Conservation (phyloP, 78 protist species). For the Dictyostelium capitatum region DNA sequence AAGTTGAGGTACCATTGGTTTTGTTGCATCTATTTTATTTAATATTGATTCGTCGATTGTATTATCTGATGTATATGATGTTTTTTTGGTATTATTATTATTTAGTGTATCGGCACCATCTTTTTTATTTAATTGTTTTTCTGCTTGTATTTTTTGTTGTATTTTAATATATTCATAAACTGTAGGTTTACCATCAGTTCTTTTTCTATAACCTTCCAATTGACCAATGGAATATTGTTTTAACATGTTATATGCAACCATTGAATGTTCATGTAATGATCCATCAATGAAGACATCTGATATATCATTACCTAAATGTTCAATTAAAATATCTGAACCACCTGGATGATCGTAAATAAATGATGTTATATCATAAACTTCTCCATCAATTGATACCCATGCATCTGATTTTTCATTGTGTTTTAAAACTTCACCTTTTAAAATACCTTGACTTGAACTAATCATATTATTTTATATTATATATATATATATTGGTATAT, state of each 20-base stretch:
- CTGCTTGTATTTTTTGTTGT: neutral
- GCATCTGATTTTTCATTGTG: slow-evolving; percentile 58
- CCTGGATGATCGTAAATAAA: slow-evolving; percentile 83
- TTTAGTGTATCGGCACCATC: neutral
- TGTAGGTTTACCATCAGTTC: neutral
- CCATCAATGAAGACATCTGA: slow-evolving; percentile 50
- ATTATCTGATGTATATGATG: slow-evolving; percentile 4
- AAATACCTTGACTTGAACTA: slow-evolving; percentile 2
- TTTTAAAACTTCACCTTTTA: slow-evolving; percentile 22
- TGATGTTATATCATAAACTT: slow-evolving; percentile 73
- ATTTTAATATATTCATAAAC: slow-evolving; percentile 13
- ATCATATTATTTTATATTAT: neutral
- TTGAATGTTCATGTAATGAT: slow-evolving; percentile 70
- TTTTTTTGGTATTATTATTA: neutral
- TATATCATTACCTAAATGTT: slow-evolving; percentile 74
- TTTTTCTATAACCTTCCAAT: slow-evolving; percentile 52
- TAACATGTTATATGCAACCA: slow-evolving; percentile 73
- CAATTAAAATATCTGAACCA: slow-evolving; percentile 75
- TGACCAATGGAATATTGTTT: slow-evolving; percentile 68
- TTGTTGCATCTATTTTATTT: slow-evolving; percentile 43
- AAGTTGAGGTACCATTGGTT: slow-evolving; percentile 84
- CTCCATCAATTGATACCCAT: slow-evolving; percentile 79
- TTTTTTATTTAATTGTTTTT: neutral
- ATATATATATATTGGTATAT: neutral
- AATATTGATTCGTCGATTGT: neutral